Conservation (phyloP, 2,329 filamentous ascomycete genomes). For the Aspergillus hortae region DNA sequence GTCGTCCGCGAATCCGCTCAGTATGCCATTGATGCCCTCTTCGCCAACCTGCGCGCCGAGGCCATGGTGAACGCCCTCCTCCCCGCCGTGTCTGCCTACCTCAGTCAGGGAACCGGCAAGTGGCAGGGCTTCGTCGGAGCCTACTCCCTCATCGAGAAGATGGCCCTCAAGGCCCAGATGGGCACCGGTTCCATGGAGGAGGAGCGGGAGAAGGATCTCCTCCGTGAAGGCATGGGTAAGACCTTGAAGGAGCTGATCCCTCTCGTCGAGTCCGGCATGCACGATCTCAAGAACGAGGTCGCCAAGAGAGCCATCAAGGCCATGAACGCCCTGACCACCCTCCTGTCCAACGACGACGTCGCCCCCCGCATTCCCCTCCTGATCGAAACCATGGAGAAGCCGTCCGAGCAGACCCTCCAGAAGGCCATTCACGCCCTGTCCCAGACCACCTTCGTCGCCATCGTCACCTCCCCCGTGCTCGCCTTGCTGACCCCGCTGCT, state of each 20-base stretch:
- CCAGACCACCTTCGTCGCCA: slow-evolving; percentile 96
- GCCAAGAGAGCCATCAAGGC: slow-evolving; percentile 84
- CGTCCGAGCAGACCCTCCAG: slow-evolving; percentile 79
- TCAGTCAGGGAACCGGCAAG: slow-evolving; percentile 82
- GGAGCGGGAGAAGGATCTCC: slow-evolving; percentile 79
- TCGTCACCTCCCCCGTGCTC: slow-evolving; percentile 92
- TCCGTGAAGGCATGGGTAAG: slow-evolving; percentile 84
- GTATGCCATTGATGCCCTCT: slow-evolving; percentile 88
- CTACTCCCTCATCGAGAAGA: slow-evolving; percentile 78
- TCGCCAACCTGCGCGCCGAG: slow-evolving; percentile 74
- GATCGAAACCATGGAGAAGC: slow-evolving; percentile 92
- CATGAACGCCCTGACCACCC: slow-evolving; percentile 84
- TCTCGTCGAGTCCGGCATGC: slow-evolving; percentile 88
- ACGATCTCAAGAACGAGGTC: slow-evolving; percentile 85
- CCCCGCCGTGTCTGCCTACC: slow-evolving; percentile 69
- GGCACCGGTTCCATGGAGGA: slow-evolving; percentile 79
- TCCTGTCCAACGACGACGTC: slow-evolving; percentile 96
- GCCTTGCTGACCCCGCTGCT: slow-evolving; percentile 91
- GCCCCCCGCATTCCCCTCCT: slow-evolving; percentile 86
- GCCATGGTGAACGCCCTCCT: slow-evolving; percentile 78
- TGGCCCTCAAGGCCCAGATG: slow-evolving; percentile 92
- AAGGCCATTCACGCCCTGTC: slow-evolving; percentile 96
- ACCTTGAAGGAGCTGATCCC: slow-evolving; percentile 79
- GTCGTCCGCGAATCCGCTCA: slow-evolving; percentile 88
- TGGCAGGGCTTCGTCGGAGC: slow-evolving; percentile 96